Evolutionary conservation across 2,329 filamentous ascomycete genomes (phyloP).

Genomic region (Cordyceps farinosa): DNA sequence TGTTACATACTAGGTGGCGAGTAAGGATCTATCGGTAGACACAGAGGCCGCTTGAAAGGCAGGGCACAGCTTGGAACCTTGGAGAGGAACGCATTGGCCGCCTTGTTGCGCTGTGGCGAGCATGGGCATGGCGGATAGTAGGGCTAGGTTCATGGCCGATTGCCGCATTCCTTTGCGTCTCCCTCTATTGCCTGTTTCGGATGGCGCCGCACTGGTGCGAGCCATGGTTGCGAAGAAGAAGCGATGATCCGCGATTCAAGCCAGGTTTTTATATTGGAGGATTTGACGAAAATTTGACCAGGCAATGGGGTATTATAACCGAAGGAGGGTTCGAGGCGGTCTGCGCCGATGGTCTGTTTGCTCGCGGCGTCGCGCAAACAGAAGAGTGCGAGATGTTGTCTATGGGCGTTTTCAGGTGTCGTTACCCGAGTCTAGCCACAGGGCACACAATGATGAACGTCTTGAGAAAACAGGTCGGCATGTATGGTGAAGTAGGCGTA

Average conservation of each 20-base stretch:
- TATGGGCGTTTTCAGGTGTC: not conserved
- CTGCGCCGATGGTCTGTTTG: constrained; percentile 5
- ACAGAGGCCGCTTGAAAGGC: constrained; percentile 71
- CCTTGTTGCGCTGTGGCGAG: constrained; percentile 35
- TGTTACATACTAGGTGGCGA: constrained; percentile 56
- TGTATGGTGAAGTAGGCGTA: not conserved
- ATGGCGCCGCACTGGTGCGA: constrained; percentile 6
- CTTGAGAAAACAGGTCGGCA: not conserved
- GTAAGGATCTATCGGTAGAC: constrained; percentile 57
- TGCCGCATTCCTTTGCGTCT: constrained; percentile 21
- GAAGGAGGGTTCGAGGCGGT: not conserved
- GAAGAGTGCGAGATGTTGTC: not conserved
- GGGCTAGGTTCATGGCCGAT: constrained; percentile 22
- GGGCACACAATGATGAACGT: not conserved
- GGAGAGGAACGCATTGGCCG: constrained; percentile 59
- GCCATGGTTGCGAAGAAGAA: constrained; percentile 6
- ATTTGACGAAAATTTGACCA: not conserved
- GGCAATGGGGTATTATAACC: constrained; percentile 1
- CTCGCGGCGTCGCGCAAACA: constrained; percentile 6
- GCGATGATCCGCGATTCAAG: not conserved
- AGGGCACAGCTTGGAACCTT: constrained; percentile 65
- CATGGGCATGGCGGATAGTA: constrained; percentile 27
- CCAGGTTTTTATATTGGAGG: not conserved
- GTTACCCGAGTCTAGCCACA: not conserved
- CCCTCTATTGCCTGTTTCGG: constrained; percentile 16